These are phyloP conservation scores for Coemansia sp. DNA, from an alignment of 192 early-diverging fungal species.

Conservation along the genomic window DNA sequence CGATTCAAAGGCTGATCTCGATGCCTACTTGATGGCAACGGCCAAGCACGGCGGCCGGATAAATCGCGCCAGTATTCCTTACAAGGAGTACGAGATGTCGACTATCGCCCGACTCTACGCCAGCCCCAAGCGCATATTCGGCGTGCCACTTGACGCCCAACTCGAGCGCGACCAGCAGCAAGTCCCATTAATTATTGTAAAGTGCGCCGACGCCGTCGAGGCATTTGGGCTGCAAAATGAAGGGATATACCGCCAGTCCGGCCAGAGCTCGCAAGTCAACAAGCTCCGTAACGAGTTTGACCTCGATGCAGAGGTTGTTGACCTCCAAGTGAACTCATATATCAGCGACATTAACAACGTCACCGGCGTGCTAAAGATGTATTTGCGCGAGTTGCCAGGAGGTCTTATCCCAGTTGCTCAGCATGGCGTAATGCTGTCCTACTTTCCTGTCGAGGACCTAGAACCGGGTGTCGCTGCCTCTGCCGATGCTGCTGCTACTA, in stretches of 20 bases:
- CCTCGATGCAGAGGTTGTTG: conserved; percentile 68
- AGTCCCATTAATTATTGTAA: conserved; percentile 77
- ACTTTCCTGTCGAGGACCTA: conserved; percentile 25
- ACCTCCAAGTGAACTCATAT: conserved; percentile 64
- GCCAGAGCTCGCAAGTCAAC: conserved; percentile 74
- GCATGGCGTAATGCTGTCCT: conserved; percentile 33
- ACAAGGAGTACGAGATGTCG: conserved; percentile 50
- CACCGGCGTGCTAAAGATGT: conserved; percentile 87
- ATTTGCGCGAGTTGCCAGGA: conserved; percentile 94
- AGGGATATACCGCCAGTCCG: conserved; percentile 92
- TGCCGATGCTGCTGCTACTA: conserved; percentile 2
- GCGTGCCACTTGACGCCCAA: conserved; percentile 70
- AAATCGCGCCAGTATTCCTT: conserved; percentile 43
- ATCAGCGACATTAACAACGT: conserved; percentile 81
- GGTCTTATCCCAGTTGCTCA: conserved; percentile 71
- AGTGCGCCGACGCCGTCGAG: conserved; percentile 86
- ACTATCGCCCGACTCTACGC: conserved; percentile 62
- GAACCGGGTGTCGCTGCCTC: conserved; percentile 15
- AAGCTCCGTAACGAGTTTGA: conserved; percentile 75
- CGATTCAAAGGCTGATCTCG: conserved; percentile 62
- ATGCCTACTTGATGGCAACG: conserved; percentile 52
- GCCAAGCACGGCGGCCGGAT: conserved; percentile 32
- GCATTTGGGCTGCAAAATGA: conserved; percentile 69
- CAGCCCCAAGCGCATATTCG: conserved; percentile 80
- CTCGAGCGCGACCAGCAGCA: conserved; percentile 71